A percentile compares a stretch with the other conserved stretches of the same genome.
These are phyloP conservation scores for Suillus decipiens DNA, from an alignment of 768 basidiomycete genomes.

Conservation along the genomic window DNA sequence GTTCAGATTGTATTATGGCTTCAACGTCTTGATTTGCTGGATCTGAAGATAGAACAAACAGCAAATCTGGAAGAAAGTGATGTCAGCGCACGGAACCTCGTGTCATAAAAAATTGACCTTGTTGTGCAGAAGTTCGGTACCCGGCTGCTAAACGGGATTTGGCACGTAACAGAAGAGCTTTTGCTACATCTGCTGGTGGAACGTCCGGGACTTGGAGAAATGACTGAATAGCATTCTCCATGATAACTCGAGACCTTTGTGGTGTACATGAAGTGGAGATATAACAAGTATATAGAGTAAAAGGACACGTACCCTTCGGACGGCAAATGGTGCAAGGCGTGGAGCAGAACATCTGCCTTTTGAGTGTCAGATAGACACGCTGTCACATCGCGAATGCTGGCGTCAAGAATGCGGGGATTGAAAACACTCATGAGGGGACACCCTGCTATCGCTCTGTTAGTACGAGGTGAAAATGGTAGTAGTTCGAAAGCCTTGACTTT, in stretches of 20 bases:
- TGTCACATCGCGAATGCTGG: too few species aligned
- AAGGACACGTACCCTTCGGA: constrained; percentile 56
- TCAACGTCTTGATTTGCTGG: constrained; percentile 73
- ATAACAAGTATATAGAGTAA: neutral
- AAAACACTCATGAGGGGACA: too few species aligned
- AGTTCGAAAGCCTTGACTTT: too few species aligned
- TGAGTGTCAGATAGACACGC: constrained; percentile 53
- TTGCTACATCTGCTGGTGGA: constrained; percentile 51
- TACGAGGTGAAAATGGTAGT: too few species aligned
- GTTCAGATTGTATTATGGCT: constrained; percentile 53
- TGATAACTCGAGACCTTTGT: constrained; percentile 7
- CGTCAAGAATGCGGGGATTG: too few species aligned
- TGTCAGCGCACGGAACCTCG: neutral
- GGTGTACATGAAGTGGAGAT: constrained; percentile 6
- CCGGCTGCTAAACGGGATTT: constrained; percentile 61
- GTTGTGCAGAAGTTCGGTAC: constrained; percentile 59
- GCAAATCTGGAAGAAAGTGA: constrained; percentile 48
- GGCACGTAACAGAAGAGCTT: constrained; percentile 67
- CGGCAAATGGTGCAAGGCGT: constrained; percentile 82
- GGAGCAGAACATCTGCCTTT: constrained; percentile 72
- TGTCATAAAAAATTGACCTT: constrained; percentile 43
- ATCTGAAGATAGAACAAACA: constrained; percentile 61
- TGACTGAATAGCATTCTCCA: constrained; percentile 75
- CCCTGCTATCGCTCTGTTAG: too few species aligned
- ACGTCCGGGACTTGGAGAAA: constrained; percentile 60